phyloP scores from a whole-genome alignment of 306 rosid species.

The Trifolium repens region DNA sequence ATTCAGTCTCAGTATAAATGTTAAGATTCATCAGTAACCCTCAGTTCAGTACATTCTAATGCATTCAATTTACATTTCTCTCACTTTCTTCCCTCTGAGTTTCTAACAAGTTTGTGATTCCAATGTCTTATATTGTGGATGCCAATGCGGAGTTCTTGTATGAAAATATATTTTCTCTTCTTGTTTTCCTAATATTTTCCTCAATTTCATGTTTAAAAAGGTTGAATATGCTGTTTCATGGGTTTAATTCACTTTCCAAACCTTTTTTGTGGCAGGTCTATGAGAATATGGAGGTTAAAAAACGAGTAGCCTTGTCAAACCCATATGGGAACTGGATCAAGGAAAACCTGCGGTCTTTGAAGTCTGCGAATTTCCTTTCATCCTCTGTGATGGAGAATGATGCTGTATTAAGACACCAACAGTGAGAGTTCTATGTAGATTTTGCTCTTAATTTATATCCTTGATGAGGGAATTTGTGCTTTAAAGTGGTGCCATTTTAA shows the following conservation, averaged over 20 bases:
- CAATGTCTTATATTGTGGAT: slow-evolving; percentile 37
- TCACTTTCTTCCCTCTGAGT: background rate
- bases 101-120: slow-evolving; percentile 15
- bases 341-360: slow-evolving; percentile 79
- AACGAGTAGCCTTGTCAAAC: slow-evolving; percentile 80
- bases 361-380: slow-evolving; percentile 79
- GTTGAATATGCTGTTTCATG: slow-evolving; percentile 3
- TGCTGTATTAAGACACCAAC: slow-evolving; percentile 81
- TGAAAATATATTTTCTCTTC: slow-evolving; percentile 4
- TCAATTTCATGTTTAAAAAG: slow-evolving; percentile 17
- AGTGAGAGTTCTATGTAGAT: slow-evolving; percentile 69
- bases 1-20: background rate
- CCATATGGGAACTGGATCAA: slow-evolving; percentile 93
- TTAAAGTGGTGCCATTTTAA: slow-evolving; percentile 24
- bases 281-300: slow-evolving; percentile 97
- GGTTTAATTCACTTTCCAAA: slow-evolving; percentile 39
- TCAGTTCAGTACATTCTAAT: slow-evolving; percentile 12
- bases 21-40: background rate
- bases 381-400: slow-evolving; percentile 78
- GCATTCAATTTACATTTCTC: slow-evolving; percentile 12
- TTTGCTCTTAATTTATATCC: slow-evolving; percentile 28
- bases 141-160: slow-evolving; percentile 4
- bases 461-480: slow-evolving; percentile 34
- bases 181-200: background rate
- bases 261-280: slow-evolving; percentile 70